Base-by-base conservation (phyloP, 805 yeast genomes). In the Saturnispora silvae region DNA sequence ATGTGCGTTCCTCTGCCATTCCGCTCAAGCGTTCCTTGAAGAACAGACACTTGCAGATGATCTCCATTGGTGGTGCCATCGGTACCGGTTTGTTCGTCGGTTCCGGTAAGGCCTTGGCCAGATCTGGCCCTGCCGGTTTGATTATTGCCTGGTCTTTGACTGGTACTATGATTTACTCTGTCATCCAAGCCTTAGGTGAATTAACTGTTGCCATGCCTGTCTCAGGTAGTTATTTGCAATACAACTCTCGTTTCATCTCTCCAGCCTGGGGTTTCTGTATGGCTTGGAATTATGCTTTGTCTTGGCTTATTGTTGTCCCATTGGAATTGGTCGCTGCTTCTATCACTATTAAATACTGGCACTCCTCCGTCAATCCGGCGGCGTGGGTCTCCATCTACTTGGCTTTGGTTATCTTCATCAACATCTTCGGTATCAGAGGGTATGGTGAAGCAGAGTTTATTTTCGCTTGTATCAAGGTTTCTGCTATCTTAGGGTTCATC, bases 1-100 rank as follows among this genome's bases (percentile, higher is more conserved):
- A 65, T 40, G 51, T 64, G 22, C 47, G 44, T 35, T 63, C 73
- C 14, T 63, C 70, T 22, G 60, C 57, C 41, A 58, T 71, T 32
- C 73, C 72, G 13, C 60, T 68, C 41, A 52, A 65, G 20, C 58
- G 77, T 35, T 51, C 63, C 4, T 61, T 76, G 31, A 72, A 70
- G 48, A 68, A 72, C 31, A 65, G 85, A 48, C 86, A 81, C 52
- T 54, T 81, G 47, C 75, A 77, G 39, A 75, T 79, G 83, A 81
- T 81, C 57, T 83, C 87, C 31, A 66, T 81, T 44, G 87, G 87
- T 46, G 85, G 86, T 28, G 70, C 80, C 42, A 79, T 81, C 47
- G 94, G 92, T 47, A 77, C 86, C 7, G 92, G 87, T 46, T 63
- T 82, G 34, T 73, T 82, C 41, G 78, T 82, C 20, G 82, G 82